These are phyloP conservation scores for Plasmodium coatneyi DNA, from an alignment of 169 alveolate genomes.

Conservation along the genomic window DNA sequence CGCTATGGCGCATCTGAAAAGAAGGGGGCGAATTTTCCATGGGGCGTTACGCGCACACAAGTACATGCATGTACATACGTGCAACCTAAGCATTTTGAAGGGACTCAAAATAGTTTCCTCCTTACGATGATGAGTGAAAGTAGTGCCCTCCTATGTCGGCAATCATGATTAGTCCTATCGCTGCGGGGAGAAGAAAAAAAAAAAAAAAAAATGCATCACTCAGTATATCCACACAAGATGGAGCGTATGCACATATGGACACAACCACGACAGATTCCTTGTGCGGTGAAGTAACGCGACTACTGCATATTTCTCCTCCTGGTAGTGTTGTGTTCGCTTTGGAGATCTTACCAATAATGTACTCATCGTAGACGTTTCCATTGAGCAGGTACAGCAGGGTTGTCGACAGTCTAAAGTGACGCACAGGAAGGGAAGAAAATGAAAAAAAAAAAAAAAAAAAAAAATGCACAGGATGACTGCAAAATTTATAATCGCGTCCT, in stretches of 20 bases:
- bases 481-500: not conserved
- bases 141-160: constrained; percentile 77
- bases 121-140: constrained; percentile 72
- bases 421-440: not conserved
- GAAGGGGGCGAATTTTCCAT: not conserved
- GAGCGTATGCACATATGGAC: not conserved
- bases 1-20: constrained; percentile 66
- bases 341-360: constrained; percentile 28
- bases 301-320: not conserved
- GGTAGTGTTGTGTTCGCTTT: not conserved
- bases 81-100: not conserved
- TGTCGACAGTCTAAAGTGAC: constrained; percentile 57
- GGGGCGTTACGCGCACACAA: not conserved
- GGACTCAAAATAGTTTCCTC: constrained; percentile 8
- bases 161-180: constrained; percentile 71
- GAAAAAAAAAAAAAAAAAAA: not conserved
- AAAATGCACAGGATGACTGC: not conserved
- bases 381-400: constrained; percentile 63
- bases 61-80: not conserved
- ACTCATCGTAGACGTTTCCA: constrained; percentile 51
- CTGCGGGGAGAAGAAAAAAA: constrained; percentile 11
- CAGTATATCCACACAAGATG: not conserved
- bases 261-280: not conserved
- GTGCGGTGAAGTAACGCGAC: not conserved
- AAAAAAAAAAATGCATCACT: not conserved